Base-by-base conservation (phyloP, 495 filamentous ascomycete species). In the Podospora comata region DNA sequence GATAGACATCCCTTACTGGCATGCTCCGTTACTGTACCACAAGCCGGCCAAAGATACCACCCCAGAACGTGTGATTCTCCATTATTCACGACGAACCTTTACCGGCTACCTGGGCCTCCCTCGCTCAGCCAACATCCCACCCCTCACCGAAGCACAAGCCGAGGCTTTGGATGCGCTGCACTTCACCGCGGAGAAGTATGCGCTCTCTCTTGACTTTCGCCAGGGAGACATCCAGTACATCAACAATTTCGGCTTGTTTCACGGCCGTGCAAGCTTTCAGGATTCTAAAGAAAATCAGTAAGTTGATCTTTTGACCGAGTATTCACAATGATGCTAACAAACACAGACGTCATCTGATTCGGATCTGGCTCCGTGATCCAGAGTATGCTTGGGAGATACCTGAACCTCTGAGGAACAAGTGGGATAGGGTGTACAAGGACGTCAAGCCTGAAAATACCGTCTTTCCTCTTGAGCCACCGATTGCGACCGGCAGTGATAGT, bases 101-200 rank as follows among this genome's bases (percentile, higher is more conserved):
- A 86, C 86, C 4, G 87, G 88, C 0, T 88, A 83, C 72, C 78
- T 79, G 63, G 79, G 79, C 16, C 79, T 85, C 9, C 85, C 85
- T 9, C 78, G 86, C 9, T 84, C 80, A 0, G 48, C 78, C 6
- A 64, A 78, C 39, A 86, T 90, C 48, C 87, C 88, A 2, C 81
- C 86, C 0, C 87, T 90, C 15, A 86, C 83, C 0, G 85, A 89
- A 74, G 87, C 84, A 0, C 89, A 92, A 72, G 86, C 87, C 5
- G 89, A 91, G 70, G 89, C 88, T 2, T 79, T 91, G 5, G 88
- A 90, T 70, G 82, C 85, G 0, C 64, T 91, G 53, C 86, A 90
- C 69, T 91, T 88, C 72, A 76, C 85, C 0, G 88, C 84, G 0
- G 85, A 87, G 55, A 81, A 84, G 72, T 81, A 84, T 68, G 78